Conservation (phyloP, 23 red algal species). For the Cyanidioschyzon merolae region DNA sequence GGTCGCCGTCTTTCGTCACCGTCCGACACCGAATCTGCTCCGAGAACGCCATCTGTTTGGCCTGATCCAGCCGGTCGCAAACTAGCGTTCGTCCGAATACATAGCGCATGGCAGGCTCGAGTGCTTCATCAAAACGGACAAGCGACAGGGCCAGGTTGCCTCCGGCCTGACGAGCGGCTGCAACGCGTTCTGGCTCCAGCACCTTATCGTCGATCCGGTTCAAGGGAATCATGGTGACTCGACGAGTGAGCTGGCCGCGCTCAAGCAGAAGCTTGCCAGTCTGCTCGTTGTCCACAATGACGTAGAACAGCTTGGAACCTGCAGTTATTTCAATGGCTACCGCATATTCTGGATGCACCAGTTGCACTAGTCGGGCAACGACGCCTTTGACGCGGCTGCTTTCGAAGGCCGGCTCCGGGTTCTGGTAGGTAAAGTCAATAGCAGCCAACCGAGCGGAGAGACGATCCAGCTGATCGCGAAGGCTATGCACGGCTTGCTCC, state of each 20-base stretch:
- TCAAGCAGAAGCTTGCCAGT: slow-evolving; percentile 72
- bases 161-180: slow-evolving; percentile 30
- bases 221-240: slow-evolving; percentile 90
- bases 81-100: slow-evolving; percentile 84
- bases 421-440: slow-evolving; percentile 64
- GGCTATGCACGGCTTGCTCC: slow-evolving; percentile 18
- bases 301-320: slow-evolving; percentile 67
- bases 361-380: slow-evolving; percentile 55
- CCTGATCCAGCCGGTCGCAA: slow-evolving; percentile 52
- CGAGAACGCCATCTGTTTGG: slow-evolving; percentile 66
- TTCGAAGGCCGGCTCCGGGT: slow-evolving; percentile 50
- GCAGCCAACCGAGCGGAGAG: slow-evolving; percentile 37
- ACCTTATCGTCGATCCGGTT: slow-evolving; percentile 67
- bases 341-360: slow-evolving; percentile 40
- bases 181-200: slow-evolving; percentile 17
- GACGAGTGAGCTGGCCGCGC: slow-evolving; percentile 37
- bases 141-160: slow-evolving; percentile 45
- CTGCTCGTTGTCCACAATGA: slow-evolving; percentile 84
- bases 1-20: slow-evolving; percentile 84
- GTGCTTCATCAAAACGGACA: slow-evolving; percentile 56
- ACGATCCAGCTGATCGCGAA: slow-evolving; percentile 38
- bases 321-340: slow-evolving; percentile 78
- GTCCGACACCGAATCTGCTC: slow-evolving; percentile 40
- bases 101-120: slow-evolving; percentile 59
- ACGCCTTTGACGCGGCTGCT: slow-evolving; percentile 55